Base-by-base conservation (phyloP, 441 rosid genomes). In the Gossypium davidsonii region DNA sequence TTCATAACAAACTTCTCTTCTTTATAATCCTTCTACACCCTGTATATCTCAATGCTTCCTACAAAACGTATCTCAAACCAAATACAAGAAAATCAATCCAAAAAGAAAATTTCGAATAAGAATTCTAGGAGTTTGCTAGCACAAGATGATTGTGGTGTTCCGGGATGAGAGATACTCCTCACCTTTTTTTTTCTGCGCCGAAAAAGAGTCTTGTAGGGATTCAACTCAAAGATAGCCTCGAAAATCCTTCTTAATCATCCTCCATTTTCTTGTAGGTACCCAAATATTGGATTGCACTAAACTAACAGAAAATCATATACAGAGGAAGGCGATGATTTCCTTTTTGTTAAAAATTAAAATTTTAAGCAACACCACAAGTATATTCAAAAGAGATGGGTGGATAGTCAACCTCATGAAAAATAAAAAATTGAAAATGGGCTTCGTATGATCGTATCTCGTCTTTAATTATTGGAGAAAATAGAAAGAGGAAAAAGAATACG, bases 201-300 rank as follows among this genome's bases (percentile, higher is more conserved):
- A 9, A 63, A 63, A 39, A 0, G n/a, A 37, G 68, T 42, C 48
- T 8, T 18, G 51, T 28, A 26, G n/a, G 80, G 61, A 34, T 34
- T 34, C 9, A 34, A 6, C 9, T 78, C 78, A 67, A 60, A 31
- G 63, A 78, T 69, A 64, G 52, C 77, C 68, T 75, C 23, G 67
- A 75, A 66, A 56, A 39, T 4, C 70, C 76, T 68, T 67, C 65
- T 71, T 65, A 17, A 26, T 6, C 9, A n/a, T 6, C 76, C 67
- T 64, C 74, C 70, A 61, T 14, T 52, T 71, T 63, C 62, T 39
- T 0, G 69, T 59, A 15, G 70, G 26, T 63, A 63, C 81, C 77
- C 58, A 64, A 65, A 57, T 61, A 6, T 28, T 71, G 79, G 79
- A 71, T 23, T 76, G 37, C 18, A 56, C 12, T 53, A 73, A 57